Base-by-base conservation (phyloP, 106 monocot genomes). In the Phalaenopsis equestris region DNA sequence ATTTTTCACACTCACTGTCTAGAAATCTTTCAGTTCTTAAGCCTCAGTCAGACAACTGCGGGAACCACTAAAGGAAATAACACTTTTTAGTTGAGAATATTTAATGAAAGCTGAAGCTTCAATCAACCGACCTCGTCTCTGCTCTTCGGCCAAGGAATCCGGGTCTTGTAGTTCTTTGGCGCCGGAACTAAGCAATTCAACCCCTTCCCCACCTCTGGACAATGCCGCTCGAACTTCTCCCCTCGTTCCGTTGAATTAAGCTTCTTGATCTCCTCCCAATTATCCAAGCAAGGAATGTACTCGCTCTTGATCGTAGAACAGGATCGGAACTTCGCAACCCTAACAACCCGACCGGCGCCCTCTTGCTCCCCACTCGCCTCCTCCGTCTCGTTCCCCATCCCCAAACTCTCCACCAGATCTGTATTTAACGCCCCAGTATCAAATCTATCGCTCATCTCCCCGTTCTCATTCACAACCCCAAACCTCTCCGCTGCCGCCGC, bases 221-320 rank as follows among this genome's bases (percentile, higher is more conserved):
- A 96, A 78, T 88, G 91, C 57, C 93, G 75, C 84, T 96, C 96
- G 75, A 85, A 96, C 81, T 75, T 87, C 87, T 96, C 91, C 68
- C 96, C 96, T 79, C 75, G 87, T 58, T 87, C 90, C 19, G 90
- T 90, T 14, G 90, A 90, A 37, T 84, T 83, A 21, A 96, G 90
- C 83, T 83, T 87, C 41, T 61, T 78, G 42, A 96, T 92, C 24
- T 52, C 90, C 83, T 87, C 93, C 73, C 41, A 85, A 56, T 96
- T 93, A 61, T 96, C 96, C 93, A 96, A 79, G 49, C 96, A 96
- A 43, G 96, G 96, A 52, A 96, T 93, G 56, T 89, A 93, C 87
- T 96, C 96, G 65, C 84, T 87, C 91, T 86, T 87, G 5, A 82
- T 79, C 79, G 82, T 81, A 36, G 85, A 86, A 72, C 96, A 96